Evolutionary conservation across 1,284 basidiomycete genomes (phyloP).

Genomic region (Rhodofomes roseus): DNA sequence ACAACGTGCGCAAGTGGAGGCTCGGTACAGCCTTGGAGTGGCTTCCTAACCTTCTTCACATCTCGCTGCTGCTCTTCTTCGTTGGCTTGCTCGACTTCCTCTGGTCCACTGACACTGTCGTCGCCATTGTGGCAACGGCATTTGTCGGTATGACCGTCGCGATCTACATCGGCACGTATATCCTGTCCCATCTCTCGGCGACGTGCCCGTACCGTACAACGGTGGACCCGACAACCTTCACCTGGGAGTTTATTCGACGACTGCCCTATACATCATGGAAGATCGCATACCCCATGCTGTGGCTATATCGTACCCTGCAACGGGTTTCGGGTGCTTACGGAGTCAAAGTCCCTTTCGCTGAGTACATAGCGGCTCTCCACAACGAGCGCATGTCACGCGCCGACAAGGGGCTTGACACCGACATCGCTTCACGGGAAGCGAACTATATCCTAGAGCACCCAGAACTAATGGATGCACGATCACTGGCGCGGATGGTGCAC

Average conservation of each 20-base stretch:
- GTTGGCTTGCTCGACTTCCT: constrained; percentile 13
- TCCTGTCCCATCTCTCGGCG: constrained; percentile 7
- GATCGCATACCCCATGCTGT: not conserved
- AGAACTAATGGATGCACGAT: not conserved
- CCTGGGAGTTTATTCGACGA: not conserved
- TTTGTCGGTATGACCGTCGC: constrained; percentile 6
- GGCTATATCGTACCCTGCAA: too few species aligned
- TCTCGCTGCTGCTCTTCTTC: constrained; percentile 13
- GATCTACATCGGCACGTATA: constrained; percentile 8
- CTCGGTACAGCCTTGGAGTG: constrained; percentile 4
- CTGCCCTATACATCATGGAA: not conserved
- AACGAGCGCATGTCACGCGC: too few species aligned
- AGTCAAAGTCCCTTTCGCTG: too few species aligned
- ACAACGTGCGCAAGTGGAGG: constrained; percentile 11
- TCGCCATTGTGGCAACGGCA: constrained; percentile 2
- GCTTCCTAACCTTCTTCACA: constrained; percentile 12
- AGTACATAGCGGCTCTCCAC: too few species aligned
- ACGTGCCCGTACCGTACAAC: constrained; percentile 14
- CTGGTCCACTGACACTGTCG: constrained; percentile 4
- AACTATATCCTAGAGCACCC: not conserved
- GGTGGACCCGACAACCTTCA: constrained; percentile 1
- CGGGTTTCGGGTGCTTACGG: too few species aligned
- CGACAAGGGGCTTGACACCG: too few species aligned
- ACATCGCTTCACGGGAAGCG: too few species aligned
- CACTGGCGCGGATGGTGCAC: not conserved